Evolutionary conservation across 2,329 filamentous ascomycete species (phyloP).

Genomic region (Monosporascus sp.): DNA sequence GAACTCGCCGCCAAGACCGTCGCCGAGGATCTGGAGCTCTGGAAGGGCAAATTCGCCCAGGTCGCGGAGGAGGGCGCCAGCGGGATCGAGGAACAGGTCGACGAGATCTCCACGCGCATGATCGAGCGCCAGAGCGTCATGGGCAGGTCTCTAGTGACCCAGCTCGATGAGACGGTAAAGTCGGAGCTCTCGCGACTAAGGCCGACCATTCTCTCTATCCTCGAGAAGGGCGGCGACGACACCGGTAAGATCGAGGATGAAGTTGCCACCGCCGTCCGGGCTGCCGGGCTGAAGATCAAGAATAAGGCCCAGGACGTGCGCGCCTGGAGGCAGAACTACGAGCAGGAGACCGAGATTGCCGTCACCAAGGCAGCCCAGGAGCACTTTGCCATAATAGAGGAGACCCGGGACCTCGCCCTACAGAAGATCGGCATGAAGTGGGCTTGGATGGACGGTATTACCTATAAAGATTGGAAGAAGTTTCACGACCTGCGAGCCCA

Average conservation of each 20-base stretch:
- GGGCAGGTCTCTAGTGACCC: conserved; percentile 60
- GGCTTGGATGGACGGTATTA: conserved; percentile 93
- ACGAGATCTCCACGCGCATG: conserved; percentile 51
- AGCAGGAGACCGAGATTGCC: conserved; percentile 61
- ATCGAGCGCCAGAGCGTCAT: conserved; percentile 58
- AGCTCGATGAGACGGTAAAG: conserved; percentile 63
- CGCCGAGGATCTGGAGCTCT: conserved; percentile 70
- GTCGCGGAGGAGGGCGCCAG: conserved; percentile 74
- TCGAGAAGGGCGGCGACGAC: conserved; percentile 49
- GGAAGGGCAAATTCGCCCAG: conserved; percentile 83
- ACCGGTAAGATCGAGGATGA: conserved; percentile 35
- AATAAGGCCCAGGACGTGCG: conserved; percentile 71
- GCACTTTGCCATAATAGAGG: conserved; percentile 76
- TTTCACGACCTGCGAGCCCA: conserved; percentile 83
- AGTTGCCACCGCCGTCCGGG: conserved; percentile 48
- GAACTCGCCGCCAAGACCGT: conserved; percentile 62
- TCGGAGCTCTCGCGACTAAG: conserved; percentile 62
- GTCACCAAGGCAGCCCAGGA: conserved; percentile 70
- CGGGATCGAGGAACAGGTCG: conserved; percentile 66
- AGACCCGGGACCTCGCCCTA: conserved; percentile 75
- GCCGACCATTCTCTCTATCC: conserved; percentile 57
- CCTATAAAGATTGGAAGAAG: conserved; percentile 95
- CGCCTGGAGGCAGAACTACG: conserved; percentile 68
- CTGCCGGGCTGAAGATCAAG: conserved; percentile 68
- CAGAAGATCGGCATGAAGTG: conserved; percentile 91